Percentiles rank a stretch among this genome's conserved stretches.
These are phyloP conservation scores for Hygrophila difformis DNA, from an alignment of 257 asterid species.

Conservation along the genomic window DNA sequence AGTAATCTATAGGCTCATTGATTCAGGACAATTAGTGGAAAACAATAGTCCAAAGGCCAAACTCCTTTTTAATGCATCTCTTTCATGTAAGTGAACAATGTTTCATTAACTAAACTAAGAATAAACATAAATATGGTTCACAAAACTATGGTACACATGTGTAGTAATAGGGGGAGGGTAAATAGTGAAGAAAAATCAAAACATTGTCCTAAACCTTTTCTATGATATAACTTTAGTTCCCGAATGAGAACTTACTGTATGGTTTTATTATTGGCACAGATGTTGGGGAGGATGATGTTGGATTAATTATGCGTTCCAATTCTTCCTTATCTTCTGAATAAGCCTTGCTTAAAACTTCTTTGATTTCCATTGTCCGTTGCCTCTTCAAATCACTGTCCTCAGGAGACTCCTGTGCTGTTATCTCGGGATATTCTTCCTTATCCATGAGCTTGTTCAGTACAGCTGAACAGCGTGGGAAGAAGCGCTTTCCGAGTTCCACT, in stretches of 20 bases:
- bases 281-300: conserved; percentile 50
- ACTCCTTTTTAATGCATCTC: too few relatives aligned
- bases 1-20: too few relatives aligned
- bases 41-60: too few relatives aligned
- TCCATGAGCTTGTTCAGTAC: conserved; percentile 84
- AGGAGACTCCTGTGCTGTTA: conserved; percentile 43
- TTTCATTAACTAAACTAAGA: too few relatives aligned
- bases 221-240: conserved; percentile 11
- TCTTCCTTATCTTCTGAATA: conserved; percentile 82
- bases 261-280: conserved; percentile 38
- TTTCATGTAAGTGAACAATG: too few relatives aligned
- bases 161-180: background rate
- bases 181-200: background rate
- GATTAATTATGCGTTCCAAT: conserved; percentile 34
- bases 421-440: conserved; percentile 65
- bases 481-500: conserved; percentile 98
- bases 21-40: too few relatives aligned
- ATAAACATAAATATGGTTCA: conserved; percentile 8
- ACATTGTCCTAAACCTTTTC: background rate
- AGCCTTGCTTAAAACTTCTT: conserved; percentile 67
- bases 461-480: conserved; percentile 88
- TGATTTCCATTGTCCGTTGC: conserved; percentile 61
- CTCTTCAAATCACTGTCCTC: conserved; percentile 64
- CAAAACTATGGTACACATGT: conserved; percentile 8
- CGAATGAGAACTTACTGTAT: conserved; percentile 29